Percentiles rank a stretch among this genome's conserved stretches.
Evolutionary conservation across 2,329 filamentous ascomycete genomes (phyloP).

Genomic region (Penicillium expansum): DNA sequence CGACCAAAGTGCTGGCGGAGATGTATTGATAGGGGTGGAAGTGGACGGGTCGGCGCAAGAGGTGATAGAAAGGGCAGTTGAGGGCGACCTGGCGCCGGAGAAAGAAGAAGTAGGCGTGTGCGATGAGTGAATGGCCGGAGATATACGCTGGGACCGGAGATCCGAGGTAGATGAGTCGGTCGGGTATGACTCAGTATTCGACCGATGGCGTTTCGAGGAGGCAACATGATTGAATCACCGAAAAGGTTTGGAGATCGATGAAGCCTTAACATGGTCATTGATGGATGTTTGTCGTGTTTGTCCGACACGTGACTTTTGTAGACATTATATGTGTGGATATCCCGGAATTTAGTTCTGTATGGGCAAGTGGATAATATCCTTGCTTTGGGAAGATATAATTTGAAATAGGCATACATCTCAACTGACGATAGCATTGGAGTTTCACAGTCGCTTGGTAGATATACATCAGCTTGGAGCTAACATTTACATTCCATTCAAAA

Average conservation of each 20-base stretch:
- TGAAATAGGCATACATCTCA: neutral
- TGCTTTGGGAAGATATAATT: neutral
- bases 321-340: neutral
- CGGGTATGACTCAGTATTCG: constrained; percentile 43
- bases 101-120: constrained; percentile 52
- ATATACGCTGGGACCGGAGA: constrained; percentile 16
- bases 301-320: neutral
- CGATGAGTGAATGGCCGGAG: constrained; percentile 59
- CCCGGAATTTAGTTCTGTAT: neutral
- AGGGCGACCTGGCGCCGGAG: constrained; percentile 53
- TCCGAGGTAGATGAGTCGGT: constrained; percentile 37
- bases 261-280: constrained; percentile 1
- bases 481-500: neutral
- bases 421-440: neutral
- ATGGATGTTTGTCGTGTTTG: constrained; percentile 6
- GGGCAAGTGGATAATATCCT: neutral
- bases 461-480: neutral
- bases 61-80: constrained; percentile 66
- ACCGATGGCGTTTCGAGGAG: constrained; percentile 33
- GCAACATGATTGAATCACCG: constrained; percentile 28
- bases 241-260: neutral
- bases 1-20: constrained; percentile 58
- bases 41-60: constrained; percentile 45
- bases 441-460: neutral
- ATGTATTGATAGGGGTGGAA: constrained; percentile 55